Evolutionary conservation across 2,329 filamentous ascomycete species (phyloP), one percentile per base, ranked within the genome.

Genomic region (Epichloe coenophiala): DNA sequence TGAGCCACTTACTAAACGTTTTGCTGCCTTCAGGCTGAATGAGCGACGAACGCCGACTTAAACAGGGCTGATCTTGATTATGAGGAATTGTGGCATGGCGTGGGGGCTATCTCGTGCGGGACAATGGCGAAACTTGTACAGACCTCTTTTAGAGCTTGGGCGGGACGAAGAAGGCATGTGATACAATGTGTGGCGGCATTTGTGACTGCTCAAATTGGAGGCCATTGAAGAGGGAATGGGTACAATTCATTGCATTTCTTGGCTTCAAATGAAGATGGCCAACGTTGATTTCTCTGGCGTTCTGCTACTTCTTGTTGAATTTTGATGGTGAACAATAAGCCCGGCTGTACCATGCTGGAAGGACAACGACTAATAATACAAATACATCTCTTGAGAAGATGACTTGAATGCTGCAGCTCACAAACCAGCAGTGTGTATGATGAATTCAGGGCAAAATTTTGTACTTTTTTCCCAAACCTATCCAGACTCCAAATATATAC

Each of bases 1-100:
- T 64, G 73, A 76, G 70, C 75, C 72, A 56, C 75, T 81, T 74
- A 74, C 78, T 80, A 81, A 81, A 72, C 72, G 76, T 70, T 75
- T 81, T 77, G 76, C 76, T 75, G 74, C 76, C 69, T 76, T 80
- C 75, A 81, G 78, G 74, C 73, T 78, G 67, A 78, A 75, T 62
- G 71, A 73, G 56, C 61, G 60, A 51, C 60, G 42, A 44, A 45
- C 38, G 43, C 46, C 49, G 42, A 43, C 46, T 3, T 47, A 44
- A 40, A 47, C 37, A 23, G 33, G 15, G 44, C 31, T 33, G 37
- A 8, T 11, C n/a, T n/a, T 36, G 39, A 37, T 42, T n/a, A 13
- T 11, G 17, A 11, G 19, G 3, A 13, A 7, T n/a, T 4, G 9
- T 9, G 38, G 9, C 17, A 13, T 37, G 40, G 7, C 15, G 12